These are phyloP conservation scores for Ophiostoma angusticollis DNA, from an alignment of 2,329 filamentous ascomycete species.

Conservation along the genomic window DNA sequence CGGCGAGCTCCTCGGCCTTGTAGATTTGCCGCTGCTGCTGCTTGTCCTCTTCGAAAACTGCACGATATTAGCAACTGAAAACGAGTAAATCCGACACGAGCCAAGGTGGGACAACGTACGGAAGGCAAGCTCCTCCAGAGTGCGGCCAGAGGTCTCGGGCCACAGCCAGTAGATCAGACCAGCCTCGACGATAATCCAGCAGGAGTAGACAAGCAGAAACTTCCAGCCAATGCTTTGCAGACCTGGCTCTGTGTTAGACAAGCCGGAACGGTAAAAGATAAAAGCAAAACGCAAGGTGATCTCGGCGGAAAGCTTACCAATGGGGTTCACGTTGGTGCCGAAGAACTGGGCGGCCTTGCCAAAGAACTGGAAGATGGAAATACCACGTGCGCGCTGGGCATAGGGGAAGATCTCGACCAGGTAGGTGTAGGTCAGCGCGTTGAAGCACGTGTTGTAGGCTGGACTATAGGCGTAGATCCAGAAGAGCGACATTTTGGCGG, in stretches of 20 bases:
- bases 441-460: conserved; percentile 53
- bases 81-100: neutral
- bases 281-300: too few species aligned
- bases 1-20: neutral
- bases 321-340: conserved; percentile 21
- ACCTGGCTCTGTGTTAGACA: conserved; percentile 6
- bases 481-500: conserved; percentile 32
- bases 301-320: conserved; percentile 12
- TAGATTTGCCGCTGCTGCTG: conserved; percentile 1
- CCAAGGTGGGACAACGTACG: conserved; percentile 5
- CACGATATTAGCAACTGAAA: neutral
- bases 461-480: conserved; percentile 49
- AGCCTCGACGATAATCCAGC: conserved; percentile 22
- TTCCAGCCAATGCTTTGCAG: conserved; percentile 20
- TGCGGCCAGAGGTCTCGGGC: conserved; percentile 19
- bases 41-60: conserved; percentile 5
- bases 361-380: conserved; percentile 22
- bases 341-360: conserved; percentile 21
- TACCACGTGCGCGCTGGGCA: conserved; percentile 20
- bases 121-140: conserved; percentile 19
- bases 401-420: conserved; percentile 22
- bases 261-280: neutral
- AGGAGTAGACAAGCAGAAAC: conserved; percentile 21
- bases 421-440: conserved; percentile 47
- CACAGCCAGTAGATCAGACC: conserved; percentile 22